phyloP scores from a whole-genome alignment of 768 basidiomycete genomes.

The Kondoa subrosea region DNA sequence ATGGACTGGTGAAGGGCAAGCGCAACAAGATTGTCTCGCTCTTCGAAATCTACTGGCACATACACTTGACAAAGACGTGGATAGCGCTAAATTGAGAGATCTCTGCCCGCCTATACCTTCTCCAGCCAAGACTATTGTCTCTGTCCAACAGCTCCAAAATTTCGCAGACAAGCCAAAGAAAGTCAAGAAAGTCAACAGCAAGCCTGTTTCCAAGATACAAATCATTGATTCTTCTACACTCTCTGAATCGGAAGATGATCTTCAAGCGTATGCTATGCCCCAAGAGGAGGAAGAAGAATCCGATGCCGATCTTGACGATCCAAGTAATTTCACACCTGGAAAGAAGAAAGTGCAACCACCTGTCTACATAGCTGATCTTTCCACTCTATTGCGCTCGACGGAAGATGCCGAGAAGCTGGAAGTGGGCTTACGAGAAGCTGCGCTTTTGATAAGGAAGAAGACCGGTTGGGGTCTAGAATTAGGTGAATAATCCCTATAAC shows the following conservation, averaged over 20 bases:
- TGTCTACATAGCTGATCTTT: slow-evolving; percentile 75
- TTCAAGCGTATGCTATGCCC: slow-evolving; percentile 22
- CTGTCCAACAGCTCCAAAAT: slow-evolving; percentile 20
- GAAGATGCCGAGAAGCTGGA: slow-evolving; percentile 61
- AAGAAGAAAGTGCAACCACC: slow-evolving; percentile 58
- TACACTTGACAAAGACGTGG: slow-evolving; percentile 47
- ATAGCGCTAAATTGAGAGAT: too few species aligned
- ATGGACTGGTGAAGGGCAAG: slow-evolving; percentile 63
- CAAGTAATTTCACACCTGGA: slow-evolving; percentile 41
- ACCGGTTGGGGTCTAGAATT: slow-evolving; percentile 71
- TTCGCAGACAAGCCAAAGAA: neutral
- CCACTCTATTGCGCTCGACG: slow-evolving; percentile 52
- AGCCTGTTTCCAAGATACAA: slow-evolving; percentile 31
- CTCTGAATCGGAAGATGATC: slow-evolving; percentile 23
- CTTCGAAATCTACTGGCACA: neutral
- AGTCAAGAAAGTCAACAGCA: slow-evolving; percentile 4
- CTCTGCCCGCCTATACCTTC: too few species aligned
- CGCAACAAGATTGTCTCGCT: slow-evolving; percentile 31
- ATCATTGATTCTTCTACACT: slow-evolving; percentile 35
- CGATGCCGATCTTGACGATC: slow-evolving; percentile 54
- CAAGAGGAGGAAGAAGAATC: slow-evolving; percentile 34
- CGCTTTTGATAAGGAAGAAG: slow-evolving; percentile 70
- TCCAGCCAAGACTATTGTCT: slow-evolving; percentile 22
- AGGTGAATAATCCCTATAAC: slow-evolving; percentile 42
- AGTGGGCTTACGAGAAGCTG: slow-evolving; percentile 61